Evolutionary conservation across 768 basidiomycete species (phyloP).

Genomic region (Leucosporidium scottii): DNA sequence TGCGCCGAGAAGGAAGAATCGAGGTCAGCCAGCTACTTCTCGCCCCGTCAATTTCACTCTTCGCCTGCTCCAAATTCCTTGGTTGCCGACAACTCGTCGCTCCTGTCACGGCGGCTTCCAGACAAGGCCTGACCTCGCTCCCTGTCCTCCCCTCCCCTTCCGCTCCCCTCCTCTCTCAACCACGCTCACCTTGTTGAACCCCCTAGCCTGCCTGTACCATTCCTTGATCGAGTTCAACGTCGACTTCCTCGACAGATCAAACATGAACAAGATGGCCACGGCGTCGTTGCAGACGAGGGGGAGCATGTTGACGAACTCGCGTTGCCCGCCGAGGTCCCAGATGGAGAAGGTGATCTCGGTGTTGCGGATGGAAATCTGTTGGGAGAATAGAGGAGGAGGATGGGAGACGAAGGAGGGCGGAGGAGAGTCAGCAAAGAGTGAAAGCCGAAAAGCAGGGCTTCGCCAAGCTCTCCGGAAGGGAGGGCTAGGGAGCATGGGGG

Average conservation of each 20-base stretch:
- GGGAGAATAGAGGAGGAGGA: background rate
- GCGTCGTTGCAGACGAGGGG: conserved; percentile 73
- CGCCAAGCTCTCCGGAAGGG: no score
- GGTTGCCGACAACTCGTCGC: no score
- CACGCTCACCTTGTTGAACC: conserved; percentile 85
- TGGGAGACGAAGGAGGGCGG: background rate
- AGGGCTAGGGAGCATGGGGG: no score
- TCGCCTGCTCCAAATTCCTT: background rate
- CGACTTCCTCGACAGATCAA: conserved; percentile 93
- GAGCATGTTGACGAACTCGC: conserved; percentile 70
- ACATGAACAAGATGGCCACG: conserved; percentile 99
- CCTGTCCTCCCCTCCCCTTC: background rate
- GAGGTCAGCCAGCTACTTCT: no score
- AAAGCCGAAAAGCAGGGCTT: no score
- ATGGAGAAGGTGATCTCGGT: conserved; percentile 99
- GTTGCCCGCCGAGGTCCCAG: conserved; percentile 61
- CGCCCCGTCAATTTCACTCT: background rate
- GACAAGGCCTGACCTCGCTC: no score
- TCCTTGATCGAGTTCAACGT: conserved; percentile 98
- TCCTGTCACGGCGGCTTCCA: no score
- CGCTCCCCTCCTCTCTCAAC: no score
- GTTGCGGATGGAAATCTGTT: conserved; percentile 77
- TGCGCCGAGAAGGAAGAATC: conserved; percentile 38
- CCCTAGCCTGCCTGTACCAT: conserved; percentile 98
- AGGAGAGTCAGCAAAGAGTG: background rate